phyloP scores from a whole-genome alignment of 345 rosid species.

The Cardamine resedifolia region DNA sequence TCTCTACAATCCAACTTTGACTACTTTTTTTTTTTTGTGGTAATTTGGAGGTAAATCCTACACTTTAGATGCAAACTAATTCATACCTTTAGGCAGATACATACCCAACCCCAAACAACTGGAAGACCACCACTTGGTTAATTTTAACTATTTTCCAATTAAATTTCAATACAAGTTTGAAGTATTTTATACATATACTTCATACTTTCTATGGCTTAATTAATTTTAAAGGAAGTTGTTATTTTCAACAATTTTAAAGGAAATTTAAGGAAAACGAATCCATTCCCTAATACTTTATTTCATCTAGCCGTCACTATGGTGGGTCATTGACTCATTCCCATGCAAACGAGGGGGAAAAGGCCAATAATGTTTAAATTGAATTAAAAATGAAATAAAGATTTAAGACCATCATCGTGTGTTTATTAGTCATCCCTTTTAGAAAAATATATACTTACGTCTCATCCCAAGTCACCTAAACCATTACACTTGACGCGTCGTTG shows the following conservation, averaged over 20 bases:
- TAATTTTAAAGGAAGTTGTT: not conserved
- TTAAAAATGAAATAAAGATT: too few species aligned
- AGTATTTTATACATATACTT: not conserved
- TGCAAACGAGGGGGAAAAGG: not conserved
- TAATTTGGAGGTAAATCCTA: too few species aligned
- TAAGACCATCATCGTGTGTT: not conserved
- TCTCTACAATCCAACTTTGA: slow-evolving; percentile 16
- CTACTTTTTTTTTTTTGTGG: too few species aligned
- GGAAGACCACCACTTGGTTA: too few species aligned
- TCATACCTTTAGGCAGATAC: too few species aligned
- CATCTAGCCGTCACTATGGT: not conserved
- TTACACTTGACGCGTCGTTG: slow-evolving; percentile 16
- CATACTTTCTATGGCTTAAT: slow-evolving; percentile 6
- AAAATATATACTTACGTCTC: not conserved
- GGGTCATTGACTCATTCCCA: not conserved
- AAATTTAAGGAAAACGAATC: not conserved
- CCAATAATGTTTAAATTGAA: too few species aligned
- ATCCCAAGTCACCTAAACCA: slow-evolving; percentile 15
- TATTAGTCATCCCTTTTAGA: not conserved
- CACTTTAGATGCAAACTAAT: too few species aligned
- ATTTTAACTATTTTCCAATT: slow-evolving; percentile 5
- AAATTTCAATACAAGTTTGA: not conserved
- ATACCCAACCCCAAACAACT: too few species aligned
- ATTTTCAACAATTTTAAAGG: not conserved
- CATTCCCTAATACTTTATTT: not conserved